Evolutionary conservation across 192 early-diverging fungal species (phyloP).

Genomic region (Backusella macrospora): DNA sequence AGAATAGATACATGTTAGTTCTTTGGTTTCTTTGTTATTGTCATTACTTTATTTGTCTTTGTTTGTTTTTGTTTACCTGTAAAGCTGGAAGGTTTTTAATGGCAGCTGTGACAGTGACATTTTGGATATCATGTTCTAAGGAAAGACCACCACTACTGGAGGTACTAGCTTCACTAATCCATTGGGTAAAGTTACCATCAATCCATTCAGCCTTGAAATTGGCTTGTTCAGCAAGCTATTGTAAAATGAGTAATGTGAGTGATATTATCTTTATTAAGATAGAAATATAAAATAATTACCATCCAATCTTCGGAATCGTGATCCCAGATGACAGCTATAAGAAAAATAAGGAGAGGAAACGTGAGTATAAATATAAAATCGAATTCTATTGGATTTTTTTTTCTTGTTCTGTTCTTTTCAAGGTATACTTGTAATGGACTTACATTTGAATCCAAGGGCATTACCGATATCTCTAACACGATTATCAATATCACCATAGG

Average conservation of each 20-base stretch:
- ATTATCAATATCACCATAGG: conserved; percentile 73
- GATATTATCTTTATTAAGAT: not conserved
- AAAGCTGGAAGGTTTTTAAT: conserved; percentile 42
- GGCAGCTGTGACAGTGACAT: conserved; percentile 49
- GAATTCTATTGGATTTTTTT: not conserved
- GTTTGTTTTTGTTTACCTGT: conserved; percentile 18
- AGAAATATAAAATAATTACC: conserved; percentile 6
- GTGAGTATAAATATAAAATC: not conserved
- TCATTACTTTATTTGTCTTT: not conserved
- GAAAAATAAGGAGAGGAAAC: conserved; percentile 20
- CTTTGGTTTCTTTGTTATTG: no score
- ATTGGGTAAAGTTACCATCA: conserved; percentile 45
- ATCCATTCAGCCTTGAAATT: conserved; percentile 35
- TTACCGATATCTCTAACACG: conserved; percentile 58
- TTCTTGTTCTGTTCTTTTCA: no score
- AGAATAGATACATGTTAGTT: not conserved
- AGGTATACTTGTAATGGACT: not conserved
- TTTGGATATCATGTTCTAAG: conserved; percentile 56
- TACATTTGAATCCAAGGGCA: conserved; percentile 49
- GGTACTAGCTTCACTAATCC: conserved; percentile 45
- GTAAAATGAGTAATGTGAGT: not conserved
- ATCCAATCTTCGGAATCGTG: conserved; percentile 57
- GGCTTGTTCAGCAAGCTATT: conserved; percentile 31
- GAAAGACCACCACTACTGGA: conserved; percentile 48
- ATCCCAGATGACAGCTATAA: conserved; percentile 58